phyloP scores from a whole-genome alignment of 257 asterid genomes.

The Anisodus acutangulus region DNA sequence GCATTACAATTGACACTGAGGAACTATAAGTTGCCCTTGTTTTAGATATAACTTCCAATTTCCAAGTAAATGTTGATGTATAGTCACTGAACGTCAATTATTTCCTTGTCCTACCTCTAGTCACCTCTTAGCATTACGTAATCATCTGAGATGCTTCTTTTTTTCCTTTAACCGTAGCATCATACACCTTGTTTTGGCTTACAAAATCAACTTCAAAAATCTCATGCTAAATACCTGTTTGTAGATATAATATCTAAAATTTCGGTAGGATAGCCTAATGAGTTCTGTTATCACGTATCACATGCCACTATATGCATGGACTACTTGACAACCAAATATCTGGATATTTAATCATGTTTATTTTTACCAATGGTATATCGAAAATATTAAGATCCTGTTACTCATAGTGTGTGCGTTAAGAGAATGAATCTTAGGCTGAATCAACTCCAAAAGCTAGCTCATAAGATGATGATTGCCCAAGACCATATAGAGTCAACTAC shows the following conservation, averaged over 20 bases:
- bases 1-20: not conserved
- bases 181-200: not conserved
- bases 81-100: not conserved
- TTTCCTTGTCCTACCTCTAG: not conserved
- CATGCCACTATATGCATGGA: not conserved
- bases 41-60: not conserved
- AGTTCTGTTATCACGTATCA: not conserved
- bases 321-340: not conserved
- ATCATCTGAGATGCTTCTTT: constrained; percentile 1
- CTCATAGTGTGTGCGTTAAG: not conserved
- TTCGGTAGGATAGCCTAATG: not conserved
- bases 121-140: not conserved
- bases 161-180: not conserved
- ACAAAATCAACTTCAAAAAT: not conserved
- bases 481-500: not conserved
- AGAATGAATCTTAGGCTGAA: not conserved
- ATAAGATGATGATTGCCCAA: not conserved
- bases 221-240: not conserved
- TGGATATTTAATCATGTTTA: not conserved
- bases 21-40: not conserved
- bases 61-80: not conserved
- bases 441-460: not conserved
- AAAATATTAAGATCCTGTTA: not conserved
- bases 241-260: not conserved
- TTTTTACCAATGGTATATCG: not conserved